phyloP scores from a whole-genome alignment of 441 rosid genomes.

The Hypseocharis bilobata region DNA sequence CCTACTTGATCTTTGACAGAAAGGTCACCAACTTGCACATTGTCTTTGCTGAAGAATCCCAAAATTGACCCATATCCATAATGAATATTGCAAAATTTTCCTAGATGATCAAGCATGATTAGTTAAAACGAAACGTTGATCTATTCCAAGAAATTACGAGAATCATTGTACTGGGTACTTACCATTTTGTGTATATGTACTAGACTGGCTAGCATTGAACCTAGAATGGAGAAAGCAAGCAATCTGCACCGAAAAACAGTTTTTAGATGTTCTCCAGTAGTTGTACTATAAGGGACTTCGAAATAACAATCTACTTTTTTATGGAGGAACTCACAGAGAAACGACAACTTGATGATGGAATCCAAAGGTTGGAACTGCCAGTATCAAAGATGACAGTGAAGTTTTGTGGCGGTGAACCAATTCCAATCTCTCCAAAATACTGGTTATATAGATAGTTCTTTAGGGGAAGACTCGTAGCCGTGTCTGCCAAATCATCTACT shows the following conservation, averaged over 20 bases:
- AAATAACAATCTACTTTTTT: not conserved
- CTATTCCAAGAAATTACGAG: not conserved
- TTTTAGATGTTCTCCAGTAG: conserved; percentile 2
- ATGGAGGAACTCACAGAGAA: conserved; percentile 43
- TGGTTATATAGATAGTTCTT: not conserved
- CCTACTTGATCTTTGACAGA: conserved; percentile 54
- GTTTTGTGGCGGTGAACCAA: conserved; percentile 65
- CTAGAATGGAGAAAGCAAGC: conserved; percentile 63
- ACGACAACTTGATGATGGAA: conserved; percentile 65
- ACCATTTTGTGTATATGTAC: conserved; percentile 50
- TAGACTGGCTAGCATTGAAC: conserved; percentile 55
- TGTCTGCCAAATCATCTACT: not conserved
- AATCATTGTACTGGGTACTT: not conserved
- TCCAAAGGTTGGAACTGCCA: conserved; percentile 82
- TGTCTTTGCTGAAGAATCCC: conserved; percentile 71
- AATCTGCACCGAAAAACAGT: conserved; percentile 49
- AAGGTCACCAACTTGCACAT: conserved; percentile 55
- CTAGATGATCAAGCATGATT: conserved; percentile 29
- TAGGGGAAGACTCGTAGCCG: not conserved
- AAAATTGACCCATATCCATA: conserved; percentile 68
- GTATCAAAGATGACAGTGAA: conserved; percentile 72
- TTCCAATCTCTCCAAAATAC: not conserved
- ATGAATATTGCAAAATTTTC: conserved; percentile 40
- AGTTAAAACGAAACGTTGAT: not conserved
- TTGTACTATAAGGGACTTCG: not conserved